Conservation (phyloP, 805 yeast species). For the Starmerella geochares region DNA sequence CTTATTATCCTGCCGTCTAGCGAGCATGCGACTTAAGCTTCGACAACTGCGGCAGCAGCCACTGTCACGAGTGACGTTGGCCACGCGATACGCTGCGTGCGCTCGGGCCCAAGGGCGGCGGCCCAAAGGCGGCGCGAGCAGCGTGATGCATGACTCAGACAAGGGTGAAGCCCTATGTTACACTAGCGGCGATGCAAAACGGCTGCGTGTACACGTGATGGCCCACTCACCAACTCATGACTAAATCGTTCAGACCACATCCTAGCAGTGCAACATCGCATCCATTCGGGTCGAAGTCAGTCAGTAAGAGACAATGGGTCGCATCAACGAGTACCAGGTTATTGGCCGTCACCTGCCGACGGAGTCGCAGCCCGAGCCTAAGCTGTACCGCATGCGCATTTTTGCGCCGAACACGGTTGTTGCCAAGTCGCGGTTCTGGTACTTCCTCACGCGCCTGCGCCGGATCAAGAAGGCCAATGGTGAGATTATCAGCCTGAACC, state of each 20-base stretch:
- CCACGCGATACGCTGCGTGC: no score
- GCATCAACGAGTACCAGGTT: conserved; percentile 98
- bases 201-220: background rate
- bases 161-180: conserved; percentile 4
- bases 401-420: conserved; percentile 98
- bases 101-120: no score
- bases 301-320: conserved; percentile 48
- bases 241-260: conserved; percentile 5
- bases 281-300: conserved; percentile 11
- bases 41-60: background rate
- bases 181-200: background rate
- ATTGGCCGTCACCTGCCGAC: conserved; percentile 99
- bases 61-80: no score
- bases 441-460: conserved; percentile 97
- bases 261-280: conserved; percentile 9
- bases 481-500: conserved; percentile 91
- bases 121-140: no score
- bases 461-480: conserved; percentile 99
- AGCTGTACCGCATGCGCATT: conserved; percentile 99
- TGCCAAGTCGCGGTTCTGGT: conserved; percentile 99
- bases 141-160: conserved; percentile 1
- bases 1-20: no score
- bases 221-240: conserved; percentile 7
- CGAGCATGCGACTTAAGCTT: no score
- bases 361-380: conserved; percentile 98